phyloP scores from a whole-genome alignment of 2,329 filamentous ascomycete species.

The Exophiala phaeomuriformis region DNA sequence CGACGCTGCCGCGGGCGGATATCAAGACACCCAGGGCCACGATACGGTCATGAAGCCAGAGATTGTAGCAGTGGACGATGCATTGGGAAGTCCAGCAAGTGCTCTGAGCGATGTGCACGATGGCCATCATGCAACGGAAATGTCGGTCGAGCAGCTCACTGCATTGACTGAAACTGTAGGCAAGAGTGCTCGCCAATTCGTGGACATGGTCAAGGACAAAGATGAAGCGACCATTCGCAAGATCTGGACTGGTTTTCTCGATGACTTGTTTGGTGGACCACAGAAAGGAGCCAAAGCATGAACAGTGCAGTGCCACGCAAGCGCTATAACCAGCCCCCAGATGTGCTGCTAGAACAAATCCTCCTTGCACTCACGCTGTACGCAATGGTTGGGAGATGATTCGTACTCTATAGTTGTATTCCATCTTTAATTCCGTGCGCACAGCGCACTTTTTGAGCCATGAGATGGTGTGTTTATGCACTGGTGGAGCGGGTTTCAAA shows the following conservation, averaged over 20 bases:
- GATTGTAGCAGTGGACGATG: slow-evolving; percentile 42
- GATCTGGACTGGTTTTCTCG: slow-evolving; percentile 44
- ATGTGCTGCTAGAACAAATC: too few species aligned
- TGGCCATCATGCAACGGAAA: slow-evolving; percentile 44
- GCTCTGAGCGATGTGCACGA: slow-evolving; percentile 54
- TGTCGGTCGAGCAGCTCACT: slow-evolving; percentile 46
- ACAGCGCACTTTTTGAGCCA: slow-evolving; percentile 11
- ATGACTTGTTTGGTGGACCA: slow-evolving; percentile 43
- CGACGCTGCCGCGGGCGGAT: slow-evolving; percentile 26
- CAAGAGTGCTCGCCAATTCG: slow-evolving; percentile 35
- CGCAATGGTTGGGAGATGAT: neutral
- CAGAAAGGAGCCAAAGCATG: slow-evolving; percentile 26
- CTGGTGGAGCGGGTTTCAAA: neutral
- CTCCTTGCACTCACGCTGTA: too few species aligned
- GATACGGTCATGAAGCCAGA: slow-evolving; percentile 48
- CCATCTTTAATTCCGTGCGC: slow-evolving; percentile 10
- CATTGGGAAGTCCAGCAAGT: slow-evolving; percentile 38
- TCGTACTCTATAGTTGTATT: neutral
- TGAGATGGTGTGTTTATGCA: neutral
- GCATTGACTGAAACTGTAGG: slow-evolving; percentile 47
- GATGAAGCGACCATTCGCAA: slow-evolving; percentile 37
- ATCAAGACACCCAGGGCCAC: slow-evolving; percentile 24
- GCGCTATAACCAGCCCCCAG: too few species aligned
- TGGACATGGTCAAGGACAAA: slow-evolving; percentile 34
- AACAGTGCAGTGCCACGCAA: neutral